Percentiles rank a stretch among this genome's conserved stretches.
phyloP scores from a whole-genome alignment of 805 yeast species.

The Lipomyces spencermartinsiae region DNA sequence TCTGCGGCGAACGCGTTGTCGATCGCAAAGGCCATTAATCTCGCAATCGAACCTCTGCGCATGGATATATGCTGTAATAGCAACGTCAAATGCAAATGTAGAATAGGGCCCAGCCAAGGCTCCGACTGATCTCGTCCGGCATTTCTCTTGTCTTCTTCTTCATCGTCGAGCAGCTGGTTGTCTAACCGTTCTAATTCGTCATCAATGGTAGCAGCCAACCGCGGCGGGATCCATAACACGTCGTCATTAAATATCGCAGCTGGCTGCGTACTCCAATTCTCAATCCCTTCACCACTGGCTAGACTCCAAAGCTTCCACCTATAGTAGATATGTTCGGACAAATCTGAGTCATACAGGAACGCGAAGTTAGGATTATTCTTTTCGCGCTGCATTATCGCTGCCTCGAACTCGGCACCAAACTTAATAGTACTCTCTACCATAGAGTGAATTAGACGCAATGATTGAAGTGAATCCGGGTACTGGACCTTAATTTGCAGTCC shows the following conservation, averaged over 20 bases:
- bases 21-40: conserved; percentile 44
- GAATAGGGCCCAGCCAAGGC: conserved; percentile 38
- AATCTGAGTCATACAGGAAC: conserved; percentile 39
- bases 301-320: conserved; percentile 41
- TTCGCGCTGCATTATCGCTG: conserved; percentile 40
- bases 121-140: conserved; percentile 7
- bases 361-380: conserved; percentile 39
- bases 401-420: conserved; percentile 43
- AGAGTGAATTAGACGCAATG: conserved; percentile 37
- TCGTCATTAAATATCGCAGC: conserved; percentile 14
- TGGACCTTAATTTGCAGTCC: conserved; percentile 23
- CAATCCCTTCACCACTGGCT: conserved; percentile 24
- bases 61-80: conserved; percentile 40
- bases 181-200: conserved; percentile 37
- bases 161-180: conserved; percentile 28
- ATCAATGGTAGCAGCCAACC: conserved; percentile 24
- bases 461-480: conserved; percentile 27
- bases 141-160: conserved; percentile 9
- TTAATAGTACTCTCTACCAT: conserved; percentile 40
- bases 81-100: conserved; percentile 37
- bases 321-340: conserved; percentile 40
- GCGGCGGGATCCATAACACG: conserved; percentile 34
- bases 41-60: conserved; percentile 43
- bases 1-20: conserved; percentile 39
- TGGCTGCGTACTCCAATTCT: conserved; percentile 22